These are phyloP conservation scores for Phytophthora tentaculata DNA, from an alignment of 352 stramenopile species.

Conservation along the genomic window DNA sequence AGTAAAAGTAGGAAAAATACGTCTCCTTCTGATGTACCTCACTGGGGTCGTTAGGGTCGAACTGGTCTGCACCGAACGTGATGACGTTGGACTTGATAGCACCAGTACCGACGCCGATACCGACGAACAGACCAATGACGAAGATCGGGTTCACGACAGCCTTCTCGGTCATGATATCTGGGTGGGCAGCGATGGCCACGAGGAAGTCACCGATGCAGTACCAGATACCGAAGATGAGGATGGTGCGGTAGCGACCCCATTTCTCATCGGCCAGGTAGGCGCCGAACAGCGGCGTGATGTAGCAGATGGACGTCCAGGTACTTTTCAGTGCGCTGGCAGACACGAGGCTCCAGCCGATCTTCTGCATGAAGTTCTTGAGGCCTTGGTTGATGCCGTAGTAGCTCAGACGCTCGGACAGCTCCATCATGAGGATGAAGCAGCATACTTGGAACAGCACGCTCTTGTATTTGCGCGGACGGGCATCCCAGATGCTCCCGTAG, in stretches of 20 bases:
- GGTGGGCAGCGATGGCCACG: constrained; percentile 69
- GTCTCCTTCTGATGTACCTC: constrained; percentile 83
- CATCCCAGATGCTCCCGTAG: constrained; percentile 49
- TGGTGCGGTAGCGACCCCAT: constrained; percentile 62
- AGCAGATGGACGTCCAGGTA: constrained; percentile 89
- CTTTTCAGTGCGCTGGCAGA: constrained; percentile 88
- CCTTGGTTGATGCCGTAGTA: constrained; percentile 91
- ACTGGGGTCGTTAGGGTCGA: constrained; percentile 85
- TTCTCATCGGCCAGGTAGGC: constrained; percentile 89
- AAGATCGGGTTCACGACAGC: constrained; percentile 57
- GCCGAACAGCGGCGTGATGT: constrained; percentile 82
- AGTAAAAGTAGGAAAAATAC: constrained; percentile 94
- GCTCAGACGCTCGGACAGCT: constrained; percentile 83
- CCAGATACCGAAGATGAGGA: constrained; percentile 79
- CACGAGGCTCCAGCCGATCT: constrained; percentile 67
- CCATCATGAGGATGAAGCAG: constrained; percentile 87
- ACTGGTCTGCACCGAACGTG: constrained; percentile 88
- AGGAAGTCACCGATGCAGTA: constrained; percentile 80
- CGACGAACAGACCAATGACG: constrained; percentile 76
- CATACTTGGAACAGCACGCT: constrained; percentile 87
- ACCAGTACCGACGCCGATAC: constrained; percentile 79
- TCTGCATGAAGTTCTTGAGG: constrained; percentile 88
- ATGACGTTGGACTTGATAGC: constrained; percentile 91
- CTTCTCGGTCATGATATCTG: constrained; percentile 50
- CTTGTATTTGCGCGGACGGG: constrained; percentile 62